A percentile compares a stretch with the other conserved stretches of the same genome.
Evolutionary conservation across 2,329 filamentous ascomycete species (phyloP).

Genomic region (Drechslerella dactyloides): DNA sequence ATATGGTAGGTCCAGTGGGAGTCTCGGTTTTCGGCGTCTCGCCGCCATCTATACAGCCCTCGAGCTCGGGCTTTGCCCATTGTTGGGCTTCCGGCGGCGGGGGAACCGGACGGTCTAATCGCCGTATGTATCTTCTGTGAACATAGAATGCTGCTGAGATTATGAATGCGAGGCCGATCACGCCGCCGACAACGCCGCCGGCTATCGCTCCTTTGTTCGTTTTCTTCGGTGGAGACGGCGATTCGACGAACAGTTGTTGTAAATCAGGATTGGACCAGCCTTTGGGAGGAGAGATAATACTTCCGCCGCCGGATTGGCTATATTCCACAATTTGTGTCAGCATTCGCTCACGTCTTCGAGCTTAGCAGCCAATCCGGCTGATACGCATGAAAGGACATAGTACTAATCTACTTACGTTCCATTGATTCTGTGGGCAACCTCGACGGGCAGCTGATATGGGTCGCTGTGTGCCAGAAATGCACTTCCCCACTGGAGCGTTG

Average conservation of each 20-base stretch:
- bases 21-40: constrained; percentile 12
- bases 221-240: constrained; percentile 7
- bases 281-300: constrained; percentile 8
- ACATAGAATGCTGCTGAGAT: constrained; percentile 16
- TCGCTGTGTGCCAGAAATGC: constrained; percentile 21
- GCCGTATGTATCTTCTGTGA: constrained; percentile 30
- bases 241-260: constrained; percentile 14
- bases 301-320: constrained; percentile 22
- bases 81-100: constrained; percentile 36
- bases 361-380: too few relatives aligned
- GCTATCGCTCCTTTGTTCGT: constrained; percentile 29
- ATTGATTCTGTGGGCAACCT: constrained; percentile 39
- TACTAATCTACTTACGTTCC: constrained; percentile 27
- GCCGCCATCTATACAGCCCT: constrained; percentile 12
- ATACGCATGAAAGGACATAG: neutral
- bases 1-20: neutral
- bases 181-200: constrained; percentile 33
- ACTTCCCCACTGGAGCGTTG: constrained; percentile 37
- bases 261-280: constrained; percentile 38
- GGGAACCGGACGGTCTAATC: constrained; percentile 20
- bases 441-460: constrained; percentile 27
- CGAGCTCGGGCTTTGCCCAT: constrained; percentile 46
- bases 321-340: neutral
- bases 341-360: neutral
- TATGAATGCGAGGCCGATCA: constrained; percentile 22